Evolutionary conservation across 2,329 filamentous ascomycete genomes (phyloP).

Genomic region (Saccharata proteae): DNA sequence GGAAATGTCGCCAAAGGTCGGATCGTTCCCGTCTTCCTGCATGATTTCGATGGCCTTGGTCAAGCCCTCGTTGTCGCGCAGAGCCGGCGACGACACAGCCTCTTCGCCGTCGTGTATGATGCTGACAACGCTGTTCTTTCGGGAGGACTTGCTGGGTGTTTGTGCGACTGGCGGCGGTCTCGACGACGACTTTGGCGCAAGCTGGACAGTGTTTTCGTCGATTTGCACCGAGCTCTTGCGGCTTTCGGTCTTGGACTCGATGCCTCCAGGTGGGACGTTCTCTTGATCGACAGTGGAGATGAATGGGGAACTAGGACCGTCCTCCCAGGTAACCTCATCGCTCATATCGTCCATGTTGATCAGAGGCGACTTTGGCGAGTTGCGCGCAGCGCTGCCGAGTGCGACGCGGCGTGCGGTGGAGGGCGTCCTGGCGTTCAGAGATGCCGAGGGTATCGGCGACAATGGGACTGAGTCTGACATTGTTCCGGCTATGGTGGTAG

Average conservation of each 20-base stretch:
- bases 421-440: slow-evolving; percentile 4
- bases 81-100: slow-evolving; percentile 10
- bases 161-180: slow-evolving; percentile 16
- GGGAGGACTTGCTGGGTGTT: slow-evolving; percentile 20
- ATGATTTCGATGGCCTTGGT: slow-evolving; percentile 24
- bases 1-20: slow-evolving; percentile 14
- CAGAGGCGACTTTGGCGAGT: slow-evolving; percentile 6
- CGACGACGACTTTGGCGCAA: slow-evolving; percentile 19
- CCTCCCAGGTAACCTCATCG: slow-evolving; percentile 26
- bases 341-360: slow-evolving; percentile 14
- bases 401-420: slow-evolving; percentile 4
- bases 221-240: too few relatives aligned
- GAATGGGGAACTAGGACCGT: slow-evolving; percentile 35
- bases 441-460: slow-evolving; percentile 3
- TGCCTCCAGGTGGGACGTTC: slow-evolving; percentile 15
- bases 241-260: slow-evolving; percentile 3
- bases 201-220: slow-evolving; percentile 18
- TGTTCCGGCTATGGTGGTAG: too few relatives aligned
- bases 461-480: too few relatives aligned
- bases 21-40: slow-evolving; percentile 14
- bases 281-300: slow-evolving; percentile 32
- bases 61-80: slow-evolving; percentile 27
- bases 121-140: slow-evolving; percentile 18
- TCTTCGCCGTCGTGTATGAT: slow-evolving; percentile 12
- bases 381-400: slow-evolving; percentile 1